phyloP scores from a whole-genome alignment of 192 early-diverging fungal genomes.

The Umbelopsis sp. region DNA sequence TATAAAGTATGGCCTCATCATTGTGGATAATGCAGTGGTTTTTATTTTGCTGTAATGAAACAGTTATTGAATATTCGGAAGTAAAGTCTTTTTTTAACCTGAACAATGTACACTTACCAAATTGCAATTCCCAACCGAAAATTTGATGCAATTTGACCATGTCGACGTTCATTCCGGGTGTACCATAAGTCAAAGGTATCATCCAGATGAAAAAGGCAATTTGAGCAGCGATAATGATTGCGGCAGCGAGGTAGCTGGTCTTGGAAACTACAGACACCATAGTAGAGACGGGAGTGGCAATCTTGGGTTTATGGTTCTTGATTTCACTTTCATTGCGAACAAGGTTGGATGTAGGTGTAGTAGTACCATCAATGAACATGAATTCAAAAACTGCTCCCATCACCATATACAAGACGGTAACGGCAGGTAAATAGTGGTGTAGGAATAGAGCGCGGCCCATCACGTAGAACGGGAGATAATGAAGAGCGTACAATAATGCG shows the following conservation, averaged over 20 bases:
- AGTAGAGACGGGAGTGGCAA: constrained; percentile 31
- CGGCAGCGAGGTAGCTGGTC: constrained; percentile 40
- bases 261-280: constrained; percentile 26
- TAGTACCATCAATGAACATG: constrained; percentile 64
- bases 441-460: constrained; percentile 92
- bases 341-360: constrained; percentile 44
- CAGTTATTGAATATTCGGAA: not conserved
- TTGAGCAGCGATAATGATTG: constrained; percentile 50
- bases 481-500: constrained; percentile 80
- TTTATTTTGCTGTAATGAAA: constrained; percentile 3
- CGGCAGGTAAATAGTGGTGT: constrained; percentile 93
- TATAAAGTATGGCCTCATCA: too few relatives aligned
- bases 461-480: constrained; percentile 91
- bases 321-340: constrained; percentile 36
- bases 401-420: constrained; percentile 79
- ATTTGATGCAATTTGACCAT: constrained; percentile 67
- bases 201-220: constrained; percentile 74
- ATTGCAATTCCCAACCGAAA: constrained; percentile 92
- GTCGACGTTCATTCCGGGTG: constrained; percentile 58
- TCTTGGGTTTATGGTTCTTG: not conserved
- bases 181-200: constrained; percentile 88
- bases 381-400: constrained; percentile 78
- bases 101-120: constrained; percentile 31
- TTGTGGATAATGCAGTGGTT: too few relatives aligned
- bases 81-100: not conserved